Base-by-base conservation (phyloP, 768 basidiomycete genomes). In the Infundibulicybe gibba region DNA sequence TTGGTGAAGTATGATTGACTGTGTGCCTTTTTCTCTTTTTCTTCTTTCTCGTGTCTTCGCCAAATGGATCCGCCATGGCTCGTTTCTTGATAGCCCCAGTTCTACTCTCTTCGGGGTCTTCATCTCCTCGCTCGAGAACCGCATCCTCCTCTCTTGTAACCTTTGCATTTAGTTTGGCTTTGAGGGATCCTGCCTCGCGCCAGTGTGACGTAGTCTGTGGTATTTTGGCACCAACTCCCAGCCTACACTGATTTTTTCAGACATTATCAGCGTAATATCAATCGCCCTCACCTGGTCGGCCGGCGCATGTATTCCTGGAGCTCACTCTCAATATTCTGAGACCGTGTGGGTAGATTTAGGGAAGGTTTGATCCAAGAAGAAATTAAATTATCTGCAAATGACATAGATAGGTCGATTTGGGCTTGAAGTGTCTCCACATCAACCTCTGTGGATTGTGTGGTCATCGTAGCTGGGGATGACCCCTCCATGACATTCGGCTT, bases 381-480 rank as follows among this genome's bases (percentile, higher is more conserved):
- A 38, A 87, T 80, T 55, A 90, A 72, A 60, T 79, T 73, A 52
- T 90, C 79, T 1, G 84, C 81, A 63, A 83, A 80, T 5, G 88
- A 83, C 80, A 90, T 80, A 16, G 88, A 81, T 56, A 87, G 67
- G 63, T 91, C 85, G 44, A 90, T 81, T 65, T 86, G 86, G n/a
- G 88, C 87, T 62, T 90, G 89, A 34, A 91, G 69, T 31, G 77
- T 69, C 56, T 87, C 85, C 41, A 71, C 54, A 59, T 89, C 84
- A 39, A 88, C 71, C 34, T 25, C 25, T 25, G 25, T 8, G 25
- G 25, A 25, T 8, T 25, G 25, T 25, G 25, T 25, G 8, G 25
- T 8, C 25, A 25, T 25, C 8, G 25, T 8, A 25, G 25, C 25
- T 25, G 25, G 8, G 25, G 25, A 8, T 25, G 25, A 4, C 25